Evolutionary conservation across 805 yeast genomes (phyloP), one percentile per base, ranked within the genome.

Genomic region (Lipomyces chichibuensis): DNA sequence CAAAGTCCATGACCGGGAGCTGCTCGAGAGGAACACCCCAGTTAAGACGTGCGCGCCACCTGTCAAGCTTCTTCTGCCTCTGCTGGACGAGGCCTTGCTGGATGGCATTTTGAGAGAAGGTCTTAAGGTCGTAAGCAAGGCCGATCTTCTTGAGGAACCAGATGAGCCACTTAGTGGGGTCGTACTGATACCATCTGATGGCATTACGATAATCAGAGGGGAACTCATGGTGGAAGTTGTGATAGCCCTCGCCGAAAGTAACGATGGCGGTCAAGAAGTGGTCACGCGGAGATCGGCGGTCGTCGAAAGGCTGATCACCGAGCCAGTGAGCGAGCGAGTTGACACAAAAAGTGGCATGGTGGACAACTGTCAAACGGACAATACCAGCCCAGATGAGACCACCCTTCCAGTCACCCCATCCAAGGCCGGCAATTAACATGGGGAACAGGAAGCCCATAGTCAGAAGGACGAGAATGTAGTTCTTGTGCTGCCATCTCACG

Each of bases 1-100:
- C 85, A 58, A 83, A 83, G 64, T 86, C 84, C 70, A 86, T 77
- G 35, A 88, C 84, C 0, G 98, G 98, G 17, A 93, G 81, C 76
- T 88, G 88, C 71, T 92, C 94, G 63, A 94, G 88, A 2, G 97
- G 96, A 1, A 93, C 90, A 25, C 98, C 98, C 98, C 98, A 93
- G 80, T 91, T 90, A 67, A 93, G 83, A 70, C 87, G 87, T 13
- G 91, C 82, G 71, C 95, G 83, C 80, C 91, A 87, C 68, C 86
- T 81, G 78, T 93, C 96, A 32, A 93, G 82, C 69, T 88, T 80
- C 78, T 87, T 87, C 79, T 93, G 98, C 76, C 88, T 88, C 76
- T 92, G 97, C 74, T 88, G 91, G 25, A 94, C 87, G 29, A 87
- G 77, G 58, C 92, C 89, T 75, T 87, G 88, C 65, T 90, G 89